A percentile compares a stretch with the other conserved stretches of the same genome.
phyloP scores from a whole-genome alignment of 345 rosid genomes.

The Camelina neglecta region DNA sequence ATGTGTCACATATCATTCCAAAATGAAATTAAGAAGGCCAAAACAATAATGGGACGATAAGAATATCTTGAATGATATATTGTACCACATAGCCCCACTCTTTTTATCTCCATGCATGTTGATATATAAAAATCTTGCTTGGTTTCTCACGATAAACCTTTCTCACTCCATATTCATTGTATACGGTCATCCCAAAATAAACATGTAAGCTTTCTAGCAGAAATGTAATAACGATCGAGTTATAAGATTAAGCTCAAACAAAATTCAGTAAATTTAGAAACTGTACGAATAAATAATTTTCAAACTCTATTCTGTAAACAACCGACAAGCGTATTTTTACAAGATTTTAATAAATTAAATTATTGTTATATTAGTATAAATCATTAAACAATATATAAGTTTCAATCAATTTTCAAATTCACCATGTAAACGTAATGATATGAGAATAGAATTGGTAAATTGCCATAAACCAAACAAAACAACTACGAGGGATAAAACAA shows the following conservation, averaged over 20 bases:
- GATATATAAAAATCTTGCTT: neutral
- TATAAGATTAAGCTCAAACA: neutral
- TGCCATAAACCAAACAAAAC: neutral
- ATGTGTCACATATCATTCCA: constrained; percentile 37
- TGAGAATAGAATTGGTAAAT: no score
- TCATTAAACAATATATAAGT: neutral
- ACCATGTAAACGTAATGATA: neutral
- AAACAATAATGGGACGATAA: constrained; percentile 35
- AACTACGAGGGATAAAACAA: neutral
- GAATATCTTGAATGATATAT: constrained; percentile 5
- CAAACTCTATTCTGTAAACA: neutral
- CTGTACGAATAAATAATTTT: neutral
- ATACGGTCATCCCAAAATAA: neutral
- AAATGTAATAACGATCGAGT: neutral
- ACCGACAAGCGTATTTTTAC: neutral
- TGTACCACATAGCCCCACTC: constrained; percentile 12
- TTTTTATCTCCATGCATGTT: constrained; percentile 15
- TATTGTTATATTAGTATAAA: neutral
- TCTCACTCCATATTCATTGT: constrained; percentile 3
- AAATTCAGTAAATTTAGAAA: neutral
- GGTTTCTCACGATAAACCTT: constrained; percentile 13
- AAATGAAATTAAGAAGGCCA: constrained; percentile 17
- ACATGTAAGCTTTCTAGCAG: neutral
- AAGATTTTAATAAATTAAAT: neutral
- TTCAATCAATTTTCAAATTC: neutral